A percentile compares a stretch with the other conserved stretches of the same genome.
phyloP scores from a whole-genome alignment of 805 yeast genomes.

The Kluyveromyces wickerhamii region DNA sequence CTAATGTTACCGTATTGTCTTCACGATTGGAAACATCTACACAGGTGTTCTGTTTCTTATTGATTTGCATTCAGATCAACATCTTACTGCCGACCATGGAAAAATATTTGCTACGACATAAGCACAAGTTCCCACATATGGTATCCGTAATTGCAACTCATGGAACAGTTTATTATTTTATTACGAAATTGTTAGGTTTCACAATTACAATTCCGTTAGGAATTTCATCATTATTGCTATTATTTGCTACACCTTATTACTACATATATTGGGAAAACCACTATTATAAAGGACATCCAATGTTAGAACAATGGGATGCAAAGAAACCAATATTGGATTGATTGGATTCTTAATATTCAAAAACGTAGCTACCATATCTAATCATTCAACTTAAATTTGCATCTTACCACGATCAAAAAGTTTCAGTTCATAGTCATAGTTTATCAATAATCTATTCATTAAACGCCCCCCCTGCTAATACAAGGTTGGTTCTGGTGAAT shows the following conservation, averaged over 20 bases:
- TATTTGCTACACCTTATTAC: constrained; percentile 20
- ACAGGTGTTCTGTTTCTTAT: constrained; percentile 75
- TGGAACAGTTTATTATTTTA: constrained; percentile 19
- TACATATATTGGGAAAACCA: constrained; percentile 27
- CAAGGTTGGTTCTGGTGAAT: constrained; percentile 83
- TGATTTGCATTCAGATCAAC: constrained; percentile 34
- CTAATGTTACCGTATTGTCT: constrained; percentile 84
- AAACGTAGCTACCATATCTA: no score
- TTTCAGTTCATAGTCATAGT: no score
- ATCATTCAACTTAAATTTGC: no score
- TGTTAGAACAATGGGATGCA: constrained; percentile 18
- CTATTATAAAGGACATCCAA: constrained; percentile 11
- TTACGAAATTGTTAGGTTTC: constrained; percentile 18
- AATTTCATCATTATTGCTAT: constrained; percentile 13
- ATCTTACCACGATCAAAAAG: no score
- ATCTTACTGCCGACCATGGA: constrained; percentile 23
- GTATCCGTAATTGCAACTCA: constrained; percentile 15
- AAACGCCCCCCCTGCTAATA: constrained; percentile 90
- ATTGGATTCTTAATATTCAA: no score
- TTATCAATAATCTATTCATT: constrained; percentile 36
- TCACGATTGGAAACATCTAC: constrained; percentile 72
- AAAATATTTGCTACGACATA: constrained; percentile 3
- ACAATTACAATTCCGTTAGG: constrained; percentile 16
- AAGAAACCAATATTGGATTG: constrained; percentile 15
- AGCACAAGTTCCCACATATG: constrained; percentile 11